Base-by-base conservation (phyloP, 163 green algal species). In the Chlamydomonas reinhardtii region DNA sequence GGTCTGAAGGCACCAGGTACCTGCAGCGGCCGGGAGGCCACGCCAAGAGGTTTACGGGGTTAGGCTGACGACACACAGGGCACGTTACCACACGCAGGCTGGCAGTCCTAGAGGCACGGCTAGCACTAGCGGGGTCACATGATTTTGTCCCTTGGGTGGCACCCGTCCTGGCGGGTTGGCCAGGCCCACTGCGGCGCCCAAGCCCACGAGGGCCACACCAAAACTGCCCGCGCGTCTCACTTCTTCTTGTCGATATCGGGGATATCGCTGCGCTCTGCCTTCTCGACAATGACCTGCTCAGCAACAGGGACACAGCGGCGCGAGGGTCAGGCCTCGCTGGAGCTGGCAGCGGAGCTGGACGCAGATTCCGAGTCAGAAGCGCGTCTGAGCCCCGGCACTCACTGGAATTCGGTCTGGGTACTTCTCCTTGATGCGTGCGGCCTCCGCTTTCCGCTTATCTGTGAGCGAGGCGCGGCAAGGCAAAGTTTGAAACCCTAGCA, bases 161-260 rank as follows among this genome's bases (percentile, higher is more conserved):
- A n/a, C n/a, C n/a, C n/a, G n/a, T n/a, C n/a, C 43, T 54, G 43
- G 11, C 43, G 43, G 43, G 43, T 16, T 16, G 43, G 43, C 43
- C 43, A 16, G 43, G 43, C 43, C 43, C 43, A 54, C 6, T 11
- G 11, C 43, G 32, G 34, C 43, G 59, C 59, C 59, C 20, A 65
- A 3, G 59, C 59, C 59, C 6, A 65, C 59, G 59, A 4, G 22
- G n/a, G n/a, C n/a, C n/a, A n/a, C n/a, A n/a, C n/a, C n/a, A n/a
- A n/a, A n/a, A n/a, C n/a, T n/a, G n/a, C n/a, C n/a, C n/a, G n/a
- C n/a, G n/a, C n/a, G n/a, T n/a, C 92, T 92, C 74, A 99, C 97
- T 99, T 99, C 90, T 99, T 99, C 96, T 99, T 99, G 94, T 99
- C 98, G 65, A 99, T 99, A 83, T 98, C 97, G n/a, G 98, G 96